Evolutionary conservation across 805 yeast genomes (phyloP), one percentile per base, ranked within the genome.

Genomic region (Starmerella ratchasimensis): DNA sequence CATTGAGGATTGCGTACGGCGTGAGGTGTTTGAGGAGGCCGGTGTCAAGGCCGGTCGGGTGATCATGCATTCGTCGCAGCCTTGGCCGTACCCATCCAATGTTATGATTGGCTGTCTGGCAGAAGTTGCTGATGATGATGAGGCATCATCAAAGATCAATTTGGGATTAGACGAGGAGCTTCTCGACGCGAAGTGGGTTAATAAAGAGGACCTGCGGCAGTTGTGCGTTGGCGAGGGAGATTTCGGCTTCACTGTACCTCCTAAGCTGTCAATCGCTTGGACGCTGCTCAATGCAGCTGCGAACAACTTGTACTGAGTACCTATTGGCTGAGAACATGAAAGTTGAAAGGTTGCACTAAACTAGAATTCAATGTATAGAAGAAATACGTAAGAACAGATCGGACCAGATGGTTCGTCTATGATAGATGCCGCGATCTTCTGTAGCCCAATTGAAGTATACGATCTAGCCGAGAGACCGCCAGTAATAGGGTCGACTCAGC

Each of bases 51-150:
- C 67, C 21, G 60, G 62, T 11, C 56, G 68, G 3, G 78, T 88
- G 21, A 59, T 65, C 36, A 67, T 88, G 37, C 59, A 77, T 17
- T 65, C 74, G 49, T 71, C 90, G 10, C 97, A 88, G 60, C 97
- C 98, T 3, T 88, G 98, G 98, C 98, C 98, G 14, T 88, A 76
- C 58, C 97, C 97, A 1, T 84, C 82, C 0, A 83, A 78, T 55
- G 59, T 88, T 50, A 88, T 88, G 97, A 69, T 88, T 48, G 97
- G 97, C 8, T 86, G 96, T 57, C 56, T 84, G 38, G 95, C 69
- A 24, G 90, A 82, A n/a, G 80, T 79, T 2, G 56, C 50, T 4
- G 74, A 76, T 50, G 88, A 79, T 51, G 24, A 41, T 9, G 48
- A 43, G 4, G 53, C 47, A 25, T 36, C 50, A 31, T 53, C 50